A percentile compares a stretch with the other conserved stretches of the same genome.
phyloP scores from a whole-genome alignment of 495 filamentous ascomycete genomes.

The Durotheca rogersii region DNA sequence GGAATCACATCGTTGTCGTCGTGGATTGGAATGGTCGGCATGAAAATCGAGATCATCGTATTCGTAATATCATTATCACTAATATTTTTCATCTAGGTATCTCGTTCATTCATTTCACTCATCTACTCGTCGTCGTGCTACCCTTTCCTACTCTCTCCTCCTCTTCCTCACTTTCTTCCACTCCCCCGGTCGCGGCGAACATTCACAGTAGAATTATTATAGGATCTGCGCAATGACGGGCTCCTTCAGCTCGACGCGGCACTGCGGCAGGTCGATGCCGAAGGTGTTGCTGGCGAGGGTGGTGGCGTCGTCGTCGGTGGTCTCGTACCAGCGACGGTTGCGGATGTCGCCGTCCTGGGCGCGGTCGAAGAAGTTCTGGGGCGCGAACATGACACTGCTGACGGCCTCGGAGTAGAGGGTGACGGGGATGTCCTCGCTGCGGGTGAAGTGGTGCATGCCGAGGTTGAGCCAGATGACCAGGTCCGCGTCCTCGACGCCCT shows the following conservation, averaged over 20 bases:
- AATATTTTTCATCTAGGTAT: too few relatives aligned
- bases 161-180: too few relatives aligned
- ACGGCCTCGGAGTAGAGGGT: slow-evolving; percentile 51
- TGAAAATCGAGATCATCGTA: too few relatives aligned
- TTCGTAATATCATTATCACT: too few relatives aligned
- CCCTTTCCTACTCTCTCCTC: too few relatives aligned
- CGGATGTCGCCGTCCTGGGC: slow-evolving; percentile 26
- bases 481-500: slow-evolving; percentile 54
- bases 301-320: neutral
- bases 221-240: slow-evolving; percentile 14
- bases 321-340: slow-evolving; percentile 35
- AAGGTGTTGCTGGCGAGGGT: slow-evolving; percentile 14
- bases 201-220: too few relatives aligned
- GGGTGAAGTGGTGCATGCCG: slow-evolving; percentile 61
- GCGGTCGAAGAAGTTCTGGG: slow-evolving; percentile 47
- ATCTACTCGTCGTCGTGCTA: too few relatives aligned
- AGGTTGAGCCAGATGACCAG: slow-evolving; percentile 52
- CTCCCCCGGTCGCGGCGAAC: too few relatives aligned
- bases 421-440: slow-evolving; percentile 56
- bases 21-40: too few relatives aligned
- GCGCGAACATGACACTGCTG: slow-evolving; percentile 47
- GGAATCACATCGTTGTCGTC: too few relatives aligned
- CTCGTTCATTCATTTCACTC: too few relatives aligned
- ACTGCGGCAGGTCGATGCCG: slow-evolving; percentile 24
- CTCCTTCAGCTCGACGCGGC: slow-evolving; percentile 16